Conservation (phyloP, 2,329 filamentous ascomycete species). For the Penicillium sp. region DNA sequence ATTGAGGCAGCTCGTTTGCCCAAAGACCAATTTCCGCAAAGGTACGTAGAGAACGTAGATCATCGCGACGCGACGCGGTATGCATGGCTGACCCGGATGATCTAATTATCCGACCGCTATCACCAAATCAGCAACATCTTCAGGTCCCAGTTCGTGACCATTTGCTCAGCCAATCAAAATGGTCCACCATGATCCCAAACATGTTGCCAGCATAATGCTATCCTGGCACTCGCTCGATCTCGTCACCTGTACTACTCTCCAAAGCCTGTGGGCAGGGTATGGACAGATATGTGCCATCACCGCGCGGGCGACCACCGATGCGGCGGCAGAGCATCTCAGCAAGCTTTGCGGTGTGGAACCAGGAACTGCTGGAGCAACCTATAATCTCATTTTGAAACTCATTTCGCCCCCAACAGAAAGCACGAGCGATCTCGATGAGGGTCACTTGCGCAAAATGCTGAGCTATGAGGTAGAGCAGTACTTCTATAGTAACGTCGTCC, state of each 20-base stretch:
- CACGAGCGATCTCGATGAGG: slow-evolving; percentile 51
- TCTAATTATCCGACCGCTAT: neutral
- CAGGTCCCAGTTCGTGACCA: no score
- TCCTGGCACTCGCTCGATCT: slow-evolving; percentile 31
- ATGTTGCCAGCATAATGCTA: slow-evolving; percentile 30
- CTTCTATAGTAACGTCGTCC: slow-evolving; percentile 62
- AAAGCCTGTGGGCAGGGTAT: slow-evolving; percentile 52
- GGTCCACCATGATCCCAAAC: slow-evolving; percentile 5
- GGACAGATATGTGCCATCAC: slow-evolving; percentile 58
- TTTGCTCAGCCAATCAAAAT: neutral
- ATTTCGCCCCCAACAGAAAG: slow-evolving; percentile 54
- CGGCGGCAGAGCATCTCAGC: slow-evolving; percentile 24
- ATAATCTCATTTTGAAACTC: slow-evolving; percentile 58
- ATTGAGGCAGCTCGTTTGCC: neutral
- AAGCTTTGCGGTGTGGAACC: slow-evolving; percentile 24
- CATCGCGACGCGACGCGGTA: neutral
- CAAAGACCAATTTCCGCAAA: neutral
- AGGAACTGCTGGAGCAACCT: slow-evolving; percentile 15
- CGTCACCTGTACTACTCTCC: slow-evolving; percentile 34
- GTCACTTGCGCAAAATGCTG: slow-evolving; percentile 65
- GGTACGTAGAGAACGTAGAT: neutral
- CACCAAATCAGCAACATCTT: neutral
- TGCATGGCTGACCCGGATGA: neutral
- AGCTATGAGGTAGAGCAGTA: slow-evolving; percentile 68
- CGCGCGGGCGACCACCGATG: slow-evolving; percentile 39